phyloP scores from a whole-genome alignment of 345 rosid genomes.

The Leavenworthia alabamica region DNA sequence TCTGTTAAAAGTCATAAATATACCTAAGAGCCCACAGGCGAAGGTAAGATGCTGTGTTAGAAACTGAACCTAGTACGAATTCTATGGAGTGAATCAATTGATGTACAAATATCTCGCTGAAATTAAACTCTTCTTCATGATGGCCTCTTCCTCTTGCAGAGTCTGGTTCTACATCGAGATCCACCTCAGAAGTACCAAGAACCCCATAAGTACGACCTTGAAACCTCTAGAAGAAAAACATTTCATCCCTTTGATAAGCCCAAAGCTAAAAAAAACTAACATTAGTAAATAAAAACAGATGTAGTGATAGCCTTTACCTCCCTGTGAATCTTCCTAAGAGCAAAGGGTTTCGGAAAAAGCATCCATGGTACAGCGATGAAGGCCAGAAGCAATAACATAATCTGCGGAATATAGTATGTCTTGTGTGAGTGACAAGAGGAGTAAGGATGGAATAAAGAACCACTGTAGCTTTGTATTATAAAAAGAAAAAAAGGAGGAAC shows the following conservation, averaged over 20 bases:
- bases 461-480: neutral
- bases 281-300: neutral
- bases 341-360: conserved; percentile 95
- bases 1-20: neutral
- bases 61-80: conserved; percentile 91
- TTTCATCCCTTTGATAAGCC: neutral
- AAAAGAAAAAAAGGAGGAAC: conserved; percentile 1
- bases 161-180: conserved; percentile 65
- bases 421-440: conserved; percentile 3
- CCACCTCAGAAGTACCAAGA: conserved; percentile 76
- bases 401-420: conserved; percentile 39
- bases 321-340: conserved; percentile 67
- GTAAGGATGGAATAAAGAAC: conserved; percentile 15
- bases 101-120: conserved; percentile 97
- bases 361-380: conserved; percentile 91
- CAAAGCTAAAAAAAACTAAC: neutral
- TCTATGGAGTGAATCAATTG: conserved; percentile 98
- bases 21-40: conserved; percentile 99
- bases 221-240: conserved; percentile 59
- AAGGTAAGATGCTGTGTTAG: conserved; percentile 97
- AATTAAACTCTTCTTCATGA: conserved; percentile 82
- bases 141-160: conserved; percentile 46
- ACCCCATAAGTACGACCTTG: conserved; percentile 90
- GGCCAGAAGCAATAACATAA: conserved; percentile 68
- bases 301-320: conserved; percentile 50